A percentile compares a stretch with the other conserved stretches of the same genome.
phyloP scores from a whole-genome alignment of 345 rosid genomes.

The Corymbia maculata region DNA sequence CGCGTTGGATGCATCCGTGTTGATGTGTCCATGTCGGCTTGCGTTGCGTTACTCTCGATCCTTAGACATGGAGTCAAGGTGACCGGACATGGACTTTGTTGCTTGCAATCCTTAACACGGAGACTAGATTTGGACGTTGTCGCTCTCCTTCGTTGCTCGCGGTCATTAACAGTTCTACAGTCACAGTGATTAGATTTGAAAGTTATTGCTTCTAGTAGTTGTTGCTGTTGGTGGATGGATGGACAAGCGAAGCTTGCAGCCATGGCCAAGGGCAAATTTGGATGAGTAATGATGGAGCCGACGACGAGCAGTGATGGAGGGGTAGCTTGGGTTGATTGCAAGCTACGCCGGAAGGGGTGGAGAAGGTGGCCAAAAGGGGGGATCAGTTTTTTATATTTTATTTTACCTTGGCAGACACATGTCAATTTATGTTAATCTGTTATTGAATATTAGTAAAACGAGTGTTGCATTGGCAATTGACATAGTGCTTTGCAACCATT shows the following conservation, averaged over 20 bases:
- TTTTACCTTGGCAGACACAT: too few species aligned
- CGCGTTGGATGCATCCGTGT: too few species aligned
- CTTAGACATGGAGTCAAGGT: not conserved
- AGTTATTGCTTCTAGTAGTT: not conserved
- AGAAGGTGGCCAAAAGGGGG: not conserved
- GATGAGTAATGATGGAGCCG: not conserved
- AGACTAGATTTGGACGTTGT: not conserved
- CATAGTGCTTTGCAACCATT: fast-evolving
- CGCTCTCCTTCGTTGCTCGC: fast-evolving
- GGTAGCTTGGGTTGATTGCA: not conserved
- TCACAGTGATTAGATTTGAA: too few species aligned
- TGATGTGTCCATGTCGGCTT: not conserved
- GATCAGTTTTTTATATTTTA: too few species aligned
- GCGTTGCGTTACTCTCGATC: not conserved
- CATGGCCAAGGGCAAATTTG: not conserved
- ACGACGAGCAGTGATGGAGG: not conserved
- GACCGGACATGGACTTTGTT: not conserved
- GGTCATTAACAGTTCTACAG: fast-evolving
- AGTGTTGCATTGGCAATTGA: fast-evolving
- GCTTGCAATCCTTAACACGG: not conserved
- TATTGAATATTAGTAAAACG: not conserved
- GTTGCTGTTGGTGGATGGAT: fast-evolving
- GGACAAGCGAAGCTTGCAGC: not conserved
- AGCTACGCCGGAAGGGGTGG: fast-evolving
- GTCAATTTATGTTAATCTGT: too few species aligned